phyloP scores from a whole-genome alignment of 176 grass and related monocot species.

The Avena atlantica region DNA sequence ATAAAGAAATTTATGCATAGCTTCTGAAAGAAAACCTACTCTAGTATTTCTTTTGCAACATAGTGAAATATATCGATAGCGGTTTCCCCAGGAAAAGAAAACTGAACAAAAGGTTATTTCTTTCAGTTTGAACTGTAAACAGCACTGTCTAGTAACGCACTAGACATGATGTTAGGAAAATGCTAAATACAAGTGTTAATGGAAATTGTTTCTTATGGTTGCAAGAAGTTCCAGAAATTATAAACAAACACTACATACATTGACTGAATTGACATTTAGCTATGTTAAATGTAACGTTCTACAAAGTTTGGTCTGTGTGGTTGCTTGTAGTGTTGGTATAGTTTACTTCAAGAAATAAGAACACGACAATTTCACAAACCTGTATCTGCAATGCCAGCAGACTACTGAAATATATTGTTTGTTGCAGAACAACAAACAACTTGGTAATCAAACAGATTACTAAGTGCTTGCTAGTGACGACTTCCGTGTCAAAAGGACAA shows the following conservation, averaged over 20 bases:
- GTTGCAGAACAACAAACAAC: conserved; percentile 9
- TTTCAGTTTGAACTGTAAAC: background rate
- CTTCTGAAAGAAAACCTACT: background rate
- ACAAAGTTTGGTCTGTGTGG: background rate
- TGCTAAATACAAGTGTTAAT: background rate
- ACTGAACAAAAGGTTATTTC: background rate
- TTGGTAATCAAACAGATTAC: background rate
- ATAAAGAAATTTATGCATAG: background rate
- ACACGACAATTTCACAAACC: background rate
- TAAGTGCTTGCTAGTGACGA: background rate
- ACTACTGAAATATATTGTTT: background rate
- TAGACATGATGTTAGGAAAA: background rate
- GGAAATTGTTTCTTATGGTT: background rate
- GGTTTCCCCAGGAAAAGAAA: background rate
- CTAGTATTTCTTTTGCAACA: background rate
- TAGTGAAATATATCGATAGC: background rate
- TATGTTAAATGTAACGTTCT: background rate
- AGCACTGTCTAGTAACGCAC: background rate
- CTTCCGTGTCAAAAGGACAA: background rate
- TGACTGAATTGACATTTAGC: background rate
- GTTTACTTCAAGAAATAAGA: background rate
- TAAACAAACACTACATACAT: background rate
- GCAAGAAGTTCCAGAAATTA: background rate
- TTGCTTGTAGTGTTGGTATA: background rate
- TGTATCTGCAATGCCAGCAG: background rate